Evolutionary conservation across 164 flowering plant species (phyloP).

Genomic region (Malania oleifera): DNA sequence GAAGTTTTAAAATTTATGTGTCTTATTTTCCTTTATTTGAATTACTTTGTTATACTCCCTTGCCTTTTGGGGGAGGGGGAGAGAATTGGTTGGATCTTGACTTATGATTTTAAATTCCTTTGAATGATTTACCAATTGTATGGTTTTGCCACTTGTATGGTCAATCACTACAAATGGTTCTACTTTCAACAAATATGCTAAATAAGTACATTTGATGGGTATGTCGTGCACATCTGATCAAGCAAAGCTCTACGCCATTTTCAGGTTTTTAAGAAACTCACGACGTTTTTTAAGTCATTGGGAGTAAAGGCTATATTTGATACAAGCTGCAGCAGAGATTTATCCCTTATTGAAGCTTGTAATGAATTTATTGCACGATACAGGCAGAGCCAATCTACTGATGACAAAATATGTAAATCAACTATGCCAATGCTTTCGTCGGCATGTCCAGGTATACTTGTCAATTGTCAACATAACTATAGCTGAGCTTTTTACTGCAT

Average conservation of each 20-base stretch:
- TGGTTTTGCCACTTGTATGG: too few relatives aligned
- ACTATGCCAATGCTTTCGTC: conserved; percentile 82
- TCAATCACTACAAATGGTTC: too few relatives aligned
- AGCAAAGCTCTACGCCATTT: conserved; percentile 5
- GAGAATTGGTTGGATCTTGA: too few relatives aligned
- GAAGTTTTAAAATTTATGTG: background rate
- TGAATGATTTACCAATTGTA: too few relatives aligned
- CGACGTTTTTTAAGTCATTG: conserved; percentile 79
- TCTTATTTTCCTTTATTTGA: background rate
- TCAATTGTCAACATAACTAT: background rate
- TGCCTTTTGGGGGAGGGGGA: too few relatives aligned
- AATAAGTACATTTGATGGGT: too few relatives aligned
- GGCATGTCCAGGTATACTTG: conserved; percentile 92
- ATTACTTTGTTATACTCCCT: background rate
- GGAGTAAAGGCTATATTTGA: conserved; percentile 94
- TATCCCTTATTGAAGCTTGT: conserved; percentile 78
- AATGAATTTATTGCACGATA: conserved; percentile 76
- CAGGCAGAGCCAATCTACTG: conserved; percentile 32
- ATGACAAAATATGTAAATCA: conserved; percentile 28
- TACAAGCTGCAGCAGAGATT: conserved; percentile 88
- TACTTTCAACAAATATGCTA: too few relatives aligned
- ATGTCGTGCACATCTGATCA: too few relatives aligned
- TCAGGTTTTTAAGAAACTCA: conserved; percentile 76
- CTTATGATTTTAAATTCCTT: too few relatives aligned
- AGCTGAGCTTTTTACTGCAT: background rate